Evolutionary conservation across 139 green algal species (phyloP).

Genomic region (Zygnema circumcarinatum): DNA sequence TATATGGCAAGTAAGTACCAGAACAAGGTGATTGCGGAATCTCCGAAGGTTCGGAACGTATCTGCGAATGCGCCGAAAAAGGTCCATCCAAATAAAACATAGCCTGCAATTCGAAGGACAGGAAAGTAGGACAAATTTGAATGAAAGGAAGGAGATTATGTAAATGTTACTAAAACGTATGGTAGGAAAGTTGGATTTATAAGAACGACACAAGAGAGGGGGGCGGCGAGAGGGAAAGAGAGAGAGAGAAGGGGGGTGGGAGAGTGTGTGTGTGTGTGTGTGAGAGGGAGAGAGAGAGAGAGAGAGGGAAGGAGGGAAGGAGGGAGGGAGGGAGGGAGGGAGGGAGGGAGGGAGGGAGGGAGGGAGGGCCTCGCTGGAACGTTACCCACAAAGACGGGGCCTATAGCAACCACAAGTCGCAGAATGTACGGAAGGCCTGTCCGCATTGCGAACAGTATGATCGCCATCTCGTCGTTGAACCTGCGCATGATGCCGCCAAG

Average conservation of each 20-base stretch:
- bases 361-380: too few relatives aligned
- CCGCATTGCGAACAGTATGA: constrained; percentile 30
- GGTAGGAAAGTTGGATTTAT: constrained; percentile 3
- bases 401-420: constrained; percentile 32
- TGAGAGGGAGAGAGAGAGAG: too few relatives aligned
- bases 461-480: constrained; percentile 44
- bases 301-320: constrained; percentile 4
- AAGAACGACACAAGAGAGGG: too few relatives aligned
- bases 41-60: constrained; percentile 25
- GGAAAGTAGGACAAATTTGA: not conserved
- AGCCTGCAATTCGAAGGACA: constrained; percentile 39
- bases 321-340: too few relatives aligned
- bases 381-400: constrained; percentile 44
- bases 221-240: too few relatives aligned
- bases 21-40: constrained; percentile 34
- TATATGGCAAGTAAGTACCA: too few relatives aligned
- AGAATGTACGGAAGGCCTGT: constrained; percentile 40
- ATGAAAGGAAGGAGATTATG: too few relatives aligned
- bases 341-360: constrained; percentile 10
- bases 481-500: constrained; percentile 7
- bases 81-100: constrained; percentile 44
- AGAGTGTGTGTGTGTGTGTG: too few relatives aligned
- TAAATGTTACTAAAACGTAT: constrained; percentile 5
- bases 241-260: too few relatives aligned
- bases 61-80: constrained; percentile 27